phyloP scores from a whole-genome alignment of 306 rosid genomes.

The Glycyrrhiza uralensis region DNA sequence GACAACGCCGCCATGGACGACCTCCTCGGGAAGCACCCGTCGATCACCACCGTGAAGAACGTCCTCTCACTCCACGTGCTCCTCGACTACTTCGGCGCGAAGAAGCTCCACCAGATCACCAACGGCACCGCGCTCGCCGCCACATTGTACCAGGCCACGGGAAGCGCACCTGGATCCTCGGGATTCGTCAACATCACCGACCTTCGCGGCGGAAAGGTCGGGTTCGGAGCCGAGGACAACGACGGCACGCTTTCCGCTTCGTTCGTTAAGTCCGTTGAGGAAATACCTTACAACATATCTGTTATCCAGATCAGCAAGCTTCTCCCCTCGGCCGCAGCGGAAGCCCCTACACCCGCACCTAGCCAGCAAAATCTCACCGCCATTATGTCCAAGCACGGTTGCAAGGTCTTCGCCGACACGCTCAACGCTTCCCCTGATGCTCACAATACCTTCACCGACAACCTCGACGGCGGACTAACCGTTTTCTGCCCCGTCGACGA shows the following conservation, averaged over 20 bases:
- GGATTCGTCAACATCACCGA: constrained; percentile 93
- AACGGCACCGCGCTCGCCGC: constrained; percentile 87
- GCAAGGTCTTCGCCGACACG: constrained; percentile 67
- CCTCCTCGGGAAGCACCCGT: constrained; percentile 48
- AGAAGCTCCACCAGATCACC: constrained; percentile 96
- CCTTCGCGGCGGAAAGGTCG: constrained; percentile 77
- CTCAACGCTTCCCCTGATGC: constrained; percentile 39
- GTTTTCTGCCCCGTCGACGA: constrained; percentile 78
- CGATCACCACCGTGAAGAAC: constrained; percentile 68
- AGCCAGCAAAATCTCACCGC: constrained; percentile 53
- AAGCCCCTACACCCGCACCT: constrained; percentile 72
- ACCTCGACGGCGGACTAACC: constrained; percentile 56
- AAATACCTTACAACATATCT: constrained; percentile 71
- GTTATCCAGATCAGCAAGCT: constrained; percentile 69
- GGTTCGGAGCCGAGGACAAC: constrained; percentile 59
- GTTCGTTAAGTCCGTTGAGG: constrained; percentile 71
- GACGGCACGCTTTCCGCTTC: constrained; percentile 47
- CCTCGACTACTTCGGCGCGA: constrained; percentile 88
- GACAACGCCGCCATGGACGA: constrained; percentile 77
- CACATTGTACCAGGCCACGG: constrained; percentile 85
- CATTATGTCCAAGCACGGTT: constrained; percentile 68
- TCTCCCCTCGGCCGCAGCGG: constrained; percentile 64
- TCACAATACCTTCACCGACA: constrained; percentile 34
- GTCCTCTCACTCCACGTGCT: constrained; percentile 88
- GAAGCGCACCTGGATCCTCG: constrained; percentile 69